Evolutionary conservation across 2,329 filamentous ascomycete species (phyloP), one percentile per base, ranked within the genome.

Genomic region (Phyllosticta citribraziliensis): DNA sequence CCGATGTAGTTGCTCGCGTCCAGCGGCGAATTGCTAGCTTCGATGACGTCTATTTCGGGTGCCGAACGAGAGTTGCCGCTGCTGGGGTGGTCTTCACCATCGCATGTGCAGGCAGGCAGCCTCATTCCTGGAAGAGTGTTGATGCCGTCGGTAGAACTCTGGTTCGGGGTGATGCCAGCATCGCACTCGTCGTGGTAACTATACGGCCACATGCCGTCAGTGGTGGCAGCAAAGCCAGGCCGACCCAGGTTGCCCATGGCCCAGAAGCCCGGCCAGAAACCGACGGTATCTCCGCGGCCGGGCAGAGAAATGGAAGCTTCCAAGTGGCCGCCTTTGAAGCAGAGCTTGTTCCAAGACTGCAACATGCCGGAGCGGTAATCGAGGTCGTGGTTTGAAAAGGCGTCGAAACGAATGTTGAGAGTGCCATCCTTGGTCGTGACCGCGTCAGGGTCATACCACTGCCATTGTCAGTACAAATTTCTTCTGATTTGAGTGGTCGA

Each of bases 241-340:
- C 87, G 80, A 47, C 83, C 87, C 22, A 89, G 78, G 67, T 89
- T 89, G 4, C 87, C 87, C 84, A 89, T 88, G 0, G 85, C 79
- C 87, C 87, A 89, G 72, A 88, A 87, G 72, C 87, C 87, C 52
- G 87, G 87, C 87, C 87, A 89, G 73, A 89, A 87, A 62, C 87
- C 87, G 60, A 83, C 79, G 14, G 84, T 80, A 64, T 88, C 84
- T 54, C 86, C 87, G 55, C 78, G 74, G 17, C 86, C 87, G 14
- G 87, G 87, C 5, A 89, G 76, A 3, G 86, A 89, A 58, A 89
- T 84, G 67, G 84, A 87, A 20, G 85, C 85, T 73, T 89, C 87
- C 14, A 89, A 69, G 55, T 86, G 81, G 3, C 87, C 87, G 33
- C 86, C 85, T 63, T 87, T 88, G 75, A 88, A 89, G 72, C 87